Evolutionary conservation across 805 yeast genomes (phyloP), one percentile per base, ranked within the genome.

Genomic region (Starmerella khaoyaiensis): DNA sequence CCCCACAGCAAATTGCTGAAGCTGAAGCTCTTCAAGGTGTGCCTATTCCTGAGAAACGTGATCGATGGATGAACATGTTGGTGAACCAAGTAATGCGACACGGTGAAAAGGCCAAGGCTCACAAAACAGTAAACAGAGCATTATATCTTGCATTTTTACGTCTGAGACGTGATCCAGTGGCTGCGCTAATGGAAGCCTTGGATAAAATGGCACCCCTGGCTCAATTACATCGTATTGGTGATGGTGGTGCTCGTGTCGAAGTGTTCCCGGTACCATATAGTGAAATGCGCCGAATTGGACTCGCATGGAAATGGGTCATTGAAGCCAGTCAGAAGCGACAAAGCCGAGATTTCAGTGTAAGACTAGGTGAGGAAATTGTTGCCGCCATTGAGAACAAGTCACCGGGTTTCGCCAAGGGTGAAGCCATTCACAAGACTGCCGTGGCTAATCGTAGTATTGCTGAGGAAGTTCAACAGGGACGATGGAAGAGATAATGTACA

Each of bases 51-150:
- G 52, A 63, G 20, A 64, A 67, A 46, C 60, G 62, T 31, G 90
- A 83, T 50, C 78, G 80, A n/a, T 71, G 76, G 16, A 64, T 86
- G 33, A 75, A 76, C 34, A 76, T 79, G 49, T 72, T 90, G 53
- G 76, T 81, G 37, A 84, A 84, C 55, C 67, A 84, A 63, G 74
- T 90, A 44, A 90, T 90, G 97, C 74, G 81, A 54, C 76, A 82
- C 55, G 98, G 98, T 29, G 76, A 76, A 58, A 90, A 86, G 58
- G 71, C 80, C 38, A 63, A 67, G 34, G 96, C 97, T 0, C 77
- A 76, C 54, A 76, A 69, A 49, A 66, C 69, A 33, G 65, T 90
- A 39, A 69, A 77, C 36, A 70, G 77, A 54, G 93, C 96, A 0
- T 65, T 90, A 35, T 84, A 86, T 54, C 63, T 86, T 33, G 78